A percentile compares a stretch with the other conserved stretches of the same genome.
These are phyloP conservation scores for Cladosporium sp. DNA, from an alignment of 2,329 filamentous ascomycete genomes.

Conservation along the genomic window DNA sequence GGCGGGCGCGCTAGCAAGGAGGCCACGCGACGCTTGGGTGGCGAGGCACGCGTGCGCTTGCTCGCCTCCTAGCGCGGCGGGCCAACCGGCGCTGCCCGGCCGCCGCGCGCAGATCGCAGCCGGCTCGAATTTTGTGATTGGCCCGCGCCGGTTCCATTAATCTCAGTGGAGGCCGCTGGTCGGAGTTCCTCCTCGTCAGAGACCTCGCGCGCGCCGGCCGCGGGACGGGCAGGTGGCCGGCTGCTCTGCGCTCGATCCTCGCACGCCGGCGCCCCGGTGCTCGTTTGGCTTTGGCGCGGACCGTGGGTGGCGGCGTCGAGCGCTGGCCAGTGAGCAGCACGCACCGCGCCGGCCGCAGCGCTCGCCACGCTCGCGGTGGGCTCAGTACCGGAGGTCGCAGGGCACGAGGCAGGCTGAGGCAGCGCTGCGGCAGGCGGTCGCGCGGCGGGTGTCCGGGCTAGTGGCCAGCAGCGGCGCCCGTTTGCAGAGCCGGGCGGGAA, in stretches of 20 bases:
- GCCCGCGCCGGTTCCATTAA: constrained; percentile 6
- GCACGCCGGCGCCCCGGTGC: too few relatives aligned
- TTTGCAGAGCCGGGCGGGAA: not conserved
- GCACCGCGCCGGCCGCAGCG: not conserved
- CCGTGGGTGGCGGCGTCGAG: not conserved
- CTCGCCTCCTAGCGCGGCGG: not conserved
- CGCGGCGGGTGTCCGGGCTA: not conserved
- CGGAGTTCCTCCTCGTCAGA: not conserved
- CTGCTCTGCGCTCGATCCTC: not conserved
- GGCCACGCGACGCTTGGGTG: constrained; percentile 7
- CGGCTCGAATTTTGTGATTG: constrained; percentile 7
- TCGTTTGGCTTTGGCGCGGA: not conserved
- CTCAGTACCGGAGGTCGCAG: not conserved
- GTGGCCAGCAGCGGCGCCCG: not conserved
- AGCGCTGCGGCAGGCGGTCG: too few relatives aligned
- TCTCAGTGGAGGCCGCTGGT: constrained; percentile 8
- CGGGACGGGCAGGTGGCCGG: not conserved
- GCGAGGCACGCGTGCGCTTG: constrained; percentile 4
- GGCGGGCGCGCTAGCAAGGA: constrained; percentile 4
- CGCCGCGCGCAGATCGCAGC: constrained; percentile 1
- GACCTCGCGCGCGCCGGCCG: not conserved
- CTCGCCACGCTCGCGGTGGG: not conserved
- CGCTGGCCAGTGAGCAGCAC: constrained; percentile 1
- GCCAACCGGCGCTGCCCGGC: constrained; percentile 1
- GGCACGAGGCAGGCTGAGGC: not conserved